These are phyloP conservation scores for Sphagnum tenellum DNA, from an alignment of 225 moss, liverwort and hornwort species.

Conservation along the genomic window DNA sequence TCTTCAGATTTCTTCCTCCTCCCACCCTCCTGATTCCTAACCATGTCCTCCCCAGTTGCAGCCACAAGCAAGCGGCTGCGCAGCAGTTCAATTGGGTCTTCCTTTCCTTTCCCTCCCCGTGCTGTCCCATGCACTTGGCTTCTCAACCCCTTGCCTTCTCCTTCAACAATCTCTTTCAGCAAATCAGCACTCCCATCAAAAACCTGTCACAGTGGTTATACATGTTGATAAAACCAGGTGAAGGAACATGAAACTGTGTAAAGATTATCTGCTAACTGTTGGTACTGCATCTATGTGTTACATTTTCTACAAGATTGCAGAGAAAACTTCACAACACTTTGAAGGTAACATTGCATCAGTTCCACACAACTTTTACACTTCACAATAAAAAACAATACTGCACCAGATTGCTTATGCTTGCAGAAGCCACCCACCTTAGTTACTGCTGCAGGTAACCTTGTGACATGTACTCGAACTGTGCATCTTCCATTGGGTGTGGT, in stretches of 20 bases:
- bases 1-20: slow-evolving; percentile 32
- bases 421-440: slow-evolving; percentile 26
- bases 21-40: slow-evolving; percentile 10
- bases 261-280: too few relatives aligned
- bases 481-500: slow-evolving; percentile 78
- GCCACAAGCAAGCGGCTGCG: slow-evolving; percentile 59
- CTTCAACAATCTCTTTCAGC: slow-evolving; percentile 76
- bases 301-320: too few relatives aligned
- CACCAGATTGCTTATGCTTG: not conserved
- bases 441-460: slow-evolving; percentile 53
- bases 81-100: slow-evolving; percentile 55
- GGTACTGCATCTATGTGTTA: too few relatives aligned
- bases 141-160: slow-evolving; percentile 27
- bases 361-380: too few relatives aligned
- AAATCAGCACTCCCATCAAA: slow-evolving; percentile 73
- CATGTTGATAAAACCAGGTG: too few relatives aligned
- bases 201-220: slow-evolving; percentile 33
- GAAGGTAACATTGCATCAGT: too few relatives aligned
- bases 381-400: not conserved
- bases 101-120: slow-evolving; percentile 20
- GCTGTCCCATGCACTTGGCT: slow-evolving; percentile 22
- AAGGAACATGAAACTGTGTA: too few relatives aligned
- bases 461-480: slow-evolving; percentile 60
- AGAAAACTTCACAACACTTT: too few relatives aligned
- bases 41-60: slow-evolving; percentile 28